Evolutionary conservation across 805 yeast species (phyloP), one percentile per base, ranked within the genome.

Genomic region (Saturnispora quitensis): DNA sequence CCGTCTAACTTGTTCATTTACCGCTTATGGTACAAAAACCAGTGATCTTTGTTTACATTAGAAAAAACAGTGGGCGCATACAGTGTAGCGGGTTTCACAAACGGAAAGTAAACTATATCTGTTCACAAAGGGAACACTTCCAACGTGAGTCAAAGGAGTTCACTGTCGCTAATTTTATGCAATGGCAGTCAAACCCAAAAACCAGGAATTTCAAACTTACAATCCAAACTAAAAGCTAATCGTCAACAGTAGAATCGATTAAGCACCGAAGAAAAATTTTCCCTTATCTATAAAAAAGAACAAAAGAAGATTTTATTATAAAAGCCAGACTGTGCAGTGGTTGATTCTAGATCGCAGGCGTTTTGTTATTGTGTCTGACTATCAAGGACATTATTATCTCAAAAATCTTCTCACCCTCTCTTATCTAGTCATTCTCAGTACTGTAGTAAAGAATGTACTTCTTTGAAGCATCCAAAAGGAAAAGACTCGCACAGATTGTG

Each of bases 401-500:
- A 17, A 17, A 18, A 6, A 5, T 38, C 4, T 38, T 38, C 13
- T 18, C 42, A 7, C 18, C 35, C 42, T 22, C 43, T 36, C 33
- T 22, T 27, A 22, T 50, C 47, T 20, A 20, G 20, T 47, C 28
- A 42, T 27, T 38, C 22, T 9, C 20, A 22, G 22, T 36, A 43
- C 43, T n/a, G 20, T 27, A 25, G 18, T 43, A 31, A 13, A 34
- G 17, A 20, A 66, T 66, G 70, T 66, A 65, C 47, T 66, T 65
- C 54, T 66, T 66, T 46, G 69, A 66, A 51, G 51, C 59, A 3
- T 44, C 67, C 1, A 31, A 53, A n/a, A 59, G 54, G 24, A 70
- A 56, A 38, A 65, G 75, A 54, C 36, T 72, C 9, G 35, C 61
- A 20, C 82, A 77, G 61, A 72, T 76, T 43, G 62, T 60, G 15